Base-by-base conservation (phyloP, 2,329 filamentous ascomycete genomes). In the Fusarium sp. region DNA sequence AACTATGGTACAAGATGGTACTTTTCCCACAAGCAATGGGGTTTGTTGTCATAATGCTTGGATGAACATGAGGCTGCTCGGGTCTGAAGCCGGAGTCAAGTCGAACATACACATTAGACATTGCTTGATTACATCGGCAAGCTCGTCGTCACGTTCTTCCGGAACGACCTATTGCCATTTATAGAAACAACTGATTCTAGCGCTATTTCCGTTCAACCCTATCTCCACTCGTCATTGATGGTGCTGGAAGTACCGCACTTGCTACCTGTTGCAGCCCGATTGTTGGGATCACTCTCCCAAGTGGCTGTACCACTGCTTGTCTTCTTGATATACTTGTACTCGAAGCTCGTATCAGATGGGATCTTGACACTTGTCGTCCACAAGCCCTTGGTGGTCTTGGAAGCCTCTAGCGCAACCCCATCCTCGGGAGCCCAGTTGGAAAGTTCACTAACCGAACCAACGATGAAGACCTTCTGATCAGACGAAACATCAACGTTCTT, bases 281-380 rank as follows among this genome's bases (percentile, higher is more conserved):
- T 72, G 53, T 84, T 83, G 0, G 80, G 79, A 22, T 88, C 88
- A 52, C 81, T 84, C 77, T 91, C 88, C 88, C 88, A 91, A 0
- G 80, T 82, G 7, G 88, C 79, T 0, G 75, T 77, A 0, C 88
- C 87, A 69, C 82, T 79, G 2, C 73, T 75, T n/a, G 80, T 81
- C 42, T 87, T 83, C 68, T 84, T 85, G 67, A 91, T 82, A 71
- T 87, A 92, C 77, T 91, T 90, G 75, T 90, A 91, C 76, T 86
- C 75, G 61, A 91, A 84, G 0, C 75, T 79, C 0, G 80, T 83
- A 2, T 87, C 88, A 0, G 87, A 82, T 0, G 84, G 80, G 11
- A 91, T 74, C 24, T 76, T 82, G 38, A 89, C 72, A 0, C 83
- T 85, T 4, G 75, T 78, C 11, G 78, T 83, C 89, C 89, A 91